Evolutionary conservation across 2,329 filamentous ascomycete genomes (phyloP), one percentile per base, ranked within the genome.

Genomic region (Exophiala sideris): DNA sequence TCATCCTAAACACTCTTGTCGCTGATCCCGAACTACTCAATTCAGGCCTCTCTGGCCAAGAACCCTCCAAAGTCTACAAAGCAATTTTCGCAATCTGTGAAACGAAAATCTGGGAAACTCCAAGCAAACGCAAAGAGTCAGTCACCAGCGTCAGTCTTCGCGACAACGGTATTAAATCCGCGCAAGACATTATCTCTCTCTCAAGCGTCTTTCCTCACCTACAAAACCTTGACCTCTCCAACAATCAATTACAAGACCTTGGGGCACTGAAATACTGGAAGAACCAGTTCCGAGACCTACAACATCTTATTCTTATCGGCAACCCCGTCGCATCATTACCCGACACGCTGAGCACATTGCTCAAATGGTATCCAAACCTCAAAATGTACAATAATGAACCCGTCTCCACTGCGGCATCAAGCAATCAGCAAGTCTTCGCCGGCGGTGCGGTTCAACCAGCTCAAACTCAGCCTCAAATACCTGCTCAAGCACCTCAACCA

Each of bases 31-130:
- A 85, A 54, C 80, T 97, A 3, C 77, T 84, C 50, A 77, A 81
- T 39, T 84, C 91, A 71, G 88, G 88, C 35, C 87, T 92, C 65
- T 91, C 95, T 68, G 81, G 84, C 58, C 83, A 76, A 55, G 82
- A 80, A 54, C 83, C 86, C 3, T 82, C 87, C 59, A 99, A 96
- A 70, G 88, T 96, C 58, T 96, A 97, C 73, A 89, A 88, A 48
- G 92, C 89, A 1, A 78, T 97, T 58, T 95, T 97, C 88, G 84
- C 83, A 55, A 85, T 96, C 44, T 91, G 89, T 68, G 85, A 95
- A 49, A 76, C 83, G 57, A 80, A 87, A 14, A 55, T 65, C 44
- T 95, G 96, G 74, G 85, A 86, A 62, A 85, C 81, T 2, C 68
- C 80, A 10, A 78, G 86, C 56, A 85, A 87, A 46, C 91, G 91